Base-by-base conservation (phyloP, 352 stramenopile species). In the Saprolegnia parasitica region DNA sequence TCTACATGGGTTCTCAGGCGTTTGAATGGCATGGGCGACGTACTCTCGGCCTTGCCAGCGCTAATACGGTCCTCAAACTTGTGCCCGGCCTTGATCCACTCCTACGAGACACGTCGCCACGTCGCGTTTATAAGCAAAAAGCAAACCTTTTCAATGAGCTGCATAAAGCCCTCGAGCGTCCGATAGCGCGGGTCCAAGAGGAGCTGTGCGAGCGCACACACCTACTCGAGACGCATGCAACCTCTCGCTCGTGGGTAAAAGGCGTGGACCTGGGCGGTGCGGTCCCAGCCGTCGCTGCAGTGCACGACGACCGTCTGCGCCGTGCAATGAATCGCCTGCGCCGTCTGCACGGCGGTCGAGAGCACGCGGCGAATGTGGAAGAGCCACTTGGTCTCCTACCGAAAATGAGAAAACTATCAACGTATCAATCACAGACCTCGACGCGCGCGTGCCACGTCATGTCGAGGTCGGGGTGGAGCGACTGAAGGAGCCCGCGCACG, bases 271-370 rank as follows among this genome's bases (percentile, higher is more conserved):
- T 93, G 87, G 9, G 78, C 81, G 15, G 92, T 98, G 20, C 92
- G 86, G 65, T 98, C 92, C 92, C 92, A 98, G 4, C 91, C 91
- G 54, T 98, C 90, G 57, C 83, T 95, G 72, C 91, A 97, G 68
- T 97, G 90, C 32, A 97, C 89, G 3, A 98, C 74, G 32, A 95
- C 89, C 0, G 81, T 91, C 15, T 80, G 89, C 29, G 77, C 79
- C 66, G 85, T 77, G 52, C 81, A 81, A n/a, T 88, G 83, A 24
- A 95, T 76, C 0, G 81, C 74, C 11, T 87, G 80, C 0, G 84
- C 85, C 0, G 93, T 84, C 11, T 81, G 78, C 2, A 93, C 46
- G 0, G 87, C 81, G 0, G 81, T 84, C 23, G 83, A 88, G 24
- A 95, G 72, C 47, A 93, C 81, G 1, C 81, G 75, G 0, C 85